Conservation (phyloP, 1,284 basidiomycete genomes). For the Phellopilus nigrolimitatus region DNA sequence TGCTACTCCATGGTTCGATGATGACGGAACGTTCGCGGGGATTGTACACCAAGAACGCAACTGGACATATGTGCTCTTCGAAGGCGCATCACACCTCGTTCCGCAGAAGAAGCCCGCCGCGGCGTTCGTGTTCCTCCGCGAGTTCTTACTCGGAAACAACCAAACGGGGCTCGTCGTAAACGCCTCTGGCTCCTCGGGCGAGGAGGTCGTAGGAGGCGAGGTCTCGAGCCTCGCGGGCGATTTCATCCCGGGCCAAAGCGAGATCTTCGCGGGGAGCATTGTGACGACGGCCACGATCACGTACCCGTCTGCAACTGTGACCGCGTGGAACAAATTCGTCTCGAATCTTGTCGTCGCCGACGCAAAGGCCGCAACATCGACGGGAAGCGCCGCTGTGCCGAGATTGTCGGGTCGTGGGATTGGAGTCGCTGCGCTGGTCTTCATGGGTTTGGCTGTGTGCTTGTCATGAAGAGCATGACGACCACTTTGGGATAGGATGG, state of each 20-base stretch:
- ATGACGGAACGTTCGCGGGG: constrained; percentile 27
- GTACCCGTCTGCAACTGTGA: constrained; percentile 8
- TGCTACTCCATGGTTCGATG: constrained; percentile 26
- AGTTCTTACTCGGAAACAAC: constrained; percentile 30
- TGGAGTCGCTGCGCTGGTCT: too few species aligned
- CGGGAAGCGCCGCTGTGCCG: too few species aligned
- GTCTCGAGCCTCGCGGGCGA: not conserved
- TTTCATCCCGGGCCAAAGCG: constrained; percentile 3
- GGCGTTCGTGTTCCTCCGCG: constrained; percentile 28
- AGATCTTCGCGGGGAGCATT: constrained; percentile 6
- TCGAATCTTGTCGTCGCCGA: too few species aligned
- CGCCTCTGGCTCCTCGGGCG: not conserved
- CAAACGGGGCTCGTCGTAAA: constrained; percentile 26
- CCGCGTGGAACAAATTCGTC: constrained; percentile 14
- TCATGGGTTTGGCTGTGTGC: too few species aligned
- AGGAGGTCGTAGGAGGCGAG: constrained; percentile 9
- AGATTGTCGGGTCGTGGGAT: too few species aligned
- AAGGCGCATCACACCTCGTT: constrained; percentile 29
- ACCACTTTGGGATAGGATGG: too few species aligned
- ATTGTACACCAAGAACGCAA: constrained; percentile 32
- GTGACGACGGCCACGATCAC: constrained; percentile 7
- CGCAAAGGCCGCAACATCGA: too few species aligned
- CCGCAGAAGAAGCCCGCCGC: constrained; percentile 26
- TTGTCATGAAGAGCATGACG: too few species aligned
- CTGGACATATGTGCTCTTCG: constrained; percentile 30